These are phyloP conservation scores for Clarkia xantiana DNA, from an alignment of 345 rosid genomes.

Conservation along the genomic window DNA sequence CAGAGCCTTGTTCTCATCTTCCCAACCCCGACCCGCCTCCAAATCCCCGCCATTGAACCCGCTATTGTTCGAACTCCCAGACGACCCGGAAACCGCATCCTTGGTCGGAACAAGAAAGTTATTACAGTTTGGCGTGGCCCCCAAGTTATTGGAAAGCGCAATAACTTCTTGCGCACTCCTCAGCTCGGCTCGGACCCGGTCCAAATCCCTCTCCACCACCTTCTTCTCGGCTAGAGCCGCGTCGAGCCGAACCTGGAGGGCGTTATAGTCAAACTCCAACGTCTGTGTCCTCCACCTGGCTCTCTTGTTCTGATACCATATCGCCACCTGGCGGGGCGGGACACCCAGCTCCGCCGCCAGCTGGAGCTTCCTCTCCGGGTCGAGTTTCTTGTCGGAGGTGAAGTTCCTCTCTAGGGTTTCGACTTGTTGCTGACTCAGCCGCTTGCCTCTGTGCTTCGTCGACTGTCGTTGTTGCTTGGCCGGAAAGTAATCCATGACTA, in stretches of 20 bases:
- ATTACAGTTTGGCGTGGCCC: not conserved
- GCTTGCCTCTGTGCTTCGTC: constrained; percentile 14
- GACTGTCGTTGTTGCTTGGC: constrained; percentile 10
- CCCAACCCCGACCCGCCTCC: not conserved
- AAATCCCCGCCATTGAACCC: not conserved
- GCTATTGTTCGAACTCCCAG: constrained; percentile 9
- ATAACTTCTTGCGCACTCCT: constrained; percentile 31
- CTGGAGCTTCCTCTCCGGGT: constrained; percentile 54
- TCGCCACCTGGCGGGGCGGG: constrained; percentile 70
- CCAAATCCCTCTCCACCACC: constrained; percentile 49
- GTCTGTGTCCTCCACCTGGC: constrained; percentile 79
- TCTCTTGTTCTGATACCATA: constrained; percentile 94
- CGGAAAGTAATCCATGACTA: constrained; percentile 6
- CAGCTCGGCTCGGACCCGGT: constrained; percentile 56
- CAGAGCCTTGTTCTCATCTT: constrained; percentile 18
- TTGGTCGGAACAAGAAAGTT: constrained; percentile 13
- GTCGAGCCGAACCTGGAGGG: constrained; percentile 45
- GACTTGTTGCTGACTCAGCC: constrained; percentile 61
- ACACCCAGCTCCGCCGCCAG: constrained; percentile 53
- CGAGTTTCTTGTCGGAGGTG: constrained; percentile 51
- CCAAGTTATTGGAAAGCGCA: constrained; percentile 9
- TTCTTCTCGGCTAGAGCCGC: constrained; percentile 35
- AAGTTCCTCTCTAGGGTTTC: constrained; percentile 61
- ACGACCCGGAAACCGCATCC: constrained; percentile 14
- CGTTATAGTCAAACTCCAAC: constrained; percentile 46